phyloP scores from a whole-genome alignment of 768 basidiomycete species.

The Russula brevipes region DNA sequence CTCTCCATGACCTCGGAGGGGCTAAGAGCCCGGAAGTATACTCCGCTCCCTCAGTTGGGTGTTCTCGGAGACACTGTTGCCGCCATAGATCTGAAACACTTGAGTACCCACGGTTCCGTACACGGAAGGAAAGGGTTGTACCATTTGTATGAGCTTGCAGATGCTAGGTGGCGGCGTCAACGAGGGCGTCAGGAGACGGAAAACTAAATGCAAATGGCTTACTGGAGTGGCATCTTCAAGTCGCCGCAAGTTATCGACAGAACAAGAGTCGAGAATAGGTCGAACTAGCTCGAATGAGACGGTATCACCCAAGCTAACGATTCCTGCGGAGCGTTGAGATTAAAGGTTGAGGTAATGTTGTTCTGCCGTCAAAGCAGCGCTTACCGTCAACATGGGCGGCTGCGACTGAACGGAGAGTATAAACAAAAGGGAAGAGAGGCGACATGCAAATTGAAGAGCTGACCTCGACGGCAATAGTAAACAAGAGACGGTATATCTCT shows the following conservation, averaged over 20 bases:
- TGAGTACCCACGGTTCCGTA: conserved; percentile 1
- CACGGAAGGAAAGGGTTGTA: conserved; percentile 5
- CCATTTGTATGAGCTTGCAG: conserved; percentile 25
- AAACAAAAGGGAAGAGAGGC: conserved; percentile 10
- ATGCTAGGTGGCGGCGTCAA: conserved; percentile 16
- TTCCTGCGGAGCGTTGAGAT: conserved; percentile 38
- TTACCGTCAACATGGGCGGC: conserved; percentile 56
- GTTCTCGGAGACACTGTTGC: conserved; percentile 18
- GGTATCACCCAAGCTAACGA: conserved; percentile 57
- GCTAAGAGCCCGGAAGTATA: neutral
- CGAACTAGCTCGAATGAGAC: conserved; percentile 60
- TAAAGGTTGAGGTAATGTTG: neutral
- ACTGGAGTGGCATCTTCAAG: conserved; percentile 71
- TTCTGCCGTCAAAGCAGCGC: conserved; percentile 24
- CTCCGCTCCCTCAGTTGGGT: conserved; percentile 10
- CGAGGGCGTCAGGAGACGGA: neutral
- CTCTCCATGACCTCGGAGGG: conserved; percentile 20
- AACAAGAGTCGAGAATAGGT: conserved; percentile 71
- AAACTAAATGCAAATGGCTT: conserved; percentile 28
- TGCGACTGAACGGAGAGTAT: conserved; percentile 42
- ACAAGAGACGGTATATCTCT: conserved; percentile 57
- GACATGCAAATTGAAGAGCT: conserved; percentile 27
- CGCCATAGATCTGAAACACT: conserved; percentile 25
- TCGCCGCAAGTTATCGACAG: conserved; percentile 60
- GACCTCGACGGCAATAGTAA: conserved; percentile 68